These are phyloP conservation scores for Penicillium goetzii DNA, from an alignment of 495 filamentous ascomycete species.

Conservation along the genomic window DNA sequence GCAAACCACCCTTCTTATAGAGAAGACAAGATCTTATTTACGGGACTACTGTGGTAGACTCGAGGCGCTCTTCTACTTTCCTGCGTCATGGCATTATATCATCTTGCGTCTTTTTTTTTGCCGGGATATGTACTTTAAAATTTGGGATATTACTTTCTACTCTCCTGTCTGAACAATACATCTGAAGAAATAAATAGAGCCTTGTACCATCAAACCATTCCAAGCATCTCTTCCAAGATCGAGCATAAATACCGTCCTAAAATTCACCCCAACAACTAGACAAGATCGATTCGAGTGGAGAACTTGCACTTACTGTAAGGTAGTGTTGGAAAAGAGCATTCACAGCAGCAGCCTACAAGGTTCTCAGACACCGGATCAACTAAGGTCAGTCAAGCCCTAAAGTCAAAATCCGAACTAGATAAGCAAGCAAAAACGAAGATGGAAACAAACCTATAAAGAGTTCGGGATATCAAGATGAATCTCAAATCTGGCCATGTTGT, in stretches of 20 bases:
- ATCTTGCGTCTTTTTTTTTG: slow-evolving; percentile 20
- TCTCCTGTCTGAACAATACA: slow-evolving; percentile 41
- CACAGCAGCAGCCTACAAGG: too few relatives aligned
- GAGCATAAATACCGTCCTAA: background rate
- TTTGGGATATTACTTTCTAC: slow-evolving; percentile 32
- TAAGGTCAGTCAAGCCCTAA: background rate
- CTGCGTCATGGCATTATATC: slow-evolving; percentile 32
- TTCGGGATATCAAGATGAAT: background rate
- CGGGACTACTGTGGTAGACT: slow-evolving; percentile 14
- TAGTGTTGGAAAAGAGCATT: background rate
- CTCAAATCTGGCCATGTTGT: background rate
- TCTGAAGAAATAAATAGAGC: slow-evolving; percentile 9
- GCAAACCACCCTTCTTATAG: slow-evolving; percentile 12
- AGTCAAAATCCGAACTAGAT: background rate
- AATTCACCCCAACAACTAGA: too few relatives aligned
- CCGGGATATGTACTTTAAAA: slow-evolving; percentile 35
- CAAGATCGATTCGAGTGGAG: background rate
- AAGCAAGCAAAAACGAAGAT: background rate
- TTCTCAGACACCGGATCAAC: too few relatives aligned
- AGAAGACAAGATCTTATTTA: slow-evolving; percentile 6
- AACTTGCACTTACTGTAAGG: background rate
- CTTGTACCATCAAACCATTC: background rate
- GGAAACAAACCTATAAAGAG: background rate
- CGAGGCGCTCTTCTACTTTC: slow-evolving; percentile 25
- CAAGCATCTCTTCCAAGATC: background rate